A percentile compares a stretch with the other conserved stretches of the same genome.
Conservation (phyloP, 768 basidiomycete genomes). For the Holtermanniella nyarrowii region DNA sequence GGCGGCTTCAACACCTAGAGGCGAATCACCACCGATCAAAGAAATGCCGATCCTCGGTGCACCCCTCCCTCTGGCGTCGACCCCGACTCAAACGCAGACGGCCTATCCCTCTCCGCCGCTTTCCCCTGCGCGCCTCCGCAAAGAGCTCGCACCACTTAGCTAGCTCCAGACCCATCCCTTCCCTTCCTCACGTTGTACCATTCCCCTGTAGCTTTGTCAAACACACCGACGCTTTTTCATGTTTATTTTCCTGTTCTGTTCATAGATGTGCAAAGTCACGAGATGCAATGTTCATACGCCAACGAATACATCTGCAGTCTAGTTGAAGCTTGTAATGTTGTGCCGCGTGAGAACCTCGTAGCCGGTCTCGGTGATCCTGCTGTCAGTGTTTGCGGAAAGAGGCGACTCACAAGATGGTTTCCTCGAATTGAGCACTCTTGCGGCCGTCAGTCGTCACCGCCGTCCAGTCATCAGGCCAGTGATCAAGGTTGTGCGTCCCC, state of each 20-base stretch:
- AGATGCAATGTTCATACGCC: too few species aligned
- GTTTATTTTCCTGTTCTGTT: too few species aligned
- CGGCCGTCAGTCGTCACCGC: constrained; percentile 86
- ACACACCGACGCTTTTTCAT: too few species aligned
- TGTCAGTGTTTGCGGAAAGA: not conserved
- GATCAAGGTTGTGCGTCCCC: constrained; percentile 46
- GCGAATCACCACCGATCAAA: too few species aligned
- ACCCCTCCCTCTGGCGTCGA: not conserved
- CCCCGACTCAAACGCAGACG: not conserved
- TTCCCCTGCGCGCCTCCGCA: not conserved
- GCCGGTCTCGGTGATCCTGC: constrained; percentile 80
- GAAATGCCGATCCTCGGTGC: too few species aligned
- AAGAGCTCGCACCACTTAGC: not conserved
- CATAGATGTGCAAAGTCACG: too few species aligned
- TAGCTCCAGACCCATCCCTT: not conserved
- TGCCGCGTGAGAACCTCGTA: constrained; percentile 67
- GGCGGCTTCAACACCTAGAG: not conserved
- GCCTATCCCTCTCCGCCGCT: not conserved
- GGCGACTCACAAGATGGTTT: constrained; percentile 73
- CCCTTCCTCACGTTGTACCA: not conserved
- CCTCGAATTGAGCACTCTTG: constrained; percentile 91
- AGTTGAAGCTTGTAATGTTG: not conserved
- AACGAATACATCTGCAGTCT: too few species aligned
- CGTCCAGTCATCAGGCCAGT: constrained; percentile 89
- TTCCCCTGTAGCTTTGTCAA: not conserved